Percentiles rank a stretch among this genome's conserved stretches.
Evolutionary conservation across 306 rosid genomes (phyloP).

Genomic region (Cajanus cajan): DNA sequence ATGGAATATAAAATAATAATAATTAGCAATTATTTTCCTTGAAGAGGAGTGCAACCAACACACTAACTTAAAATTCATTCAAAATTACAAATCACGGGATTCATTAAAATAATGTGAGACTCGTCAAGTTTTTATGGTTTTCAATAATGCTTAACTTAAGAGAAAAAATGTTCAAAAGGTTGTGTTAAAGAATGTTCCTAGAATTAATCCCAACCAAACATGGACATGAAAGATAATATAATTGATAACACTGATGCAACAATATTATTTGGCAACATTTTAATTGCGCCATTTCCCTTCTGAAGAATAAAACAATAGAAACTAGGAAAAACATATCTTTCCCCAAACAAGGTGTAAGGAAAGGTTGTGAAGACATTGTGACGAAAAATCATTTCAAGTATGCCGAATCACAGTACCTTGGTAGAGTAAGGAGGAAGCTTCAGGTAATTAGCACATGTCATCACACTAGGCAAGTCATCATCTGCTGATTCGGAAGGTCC

Average conservation of each 20-base stretch:
- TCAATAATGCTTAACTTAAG: no score
- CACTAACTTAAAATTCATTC: no score
- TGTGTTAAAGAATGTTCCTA: background rate
- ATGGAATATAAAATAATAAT: no score
- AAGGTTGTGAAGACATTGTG: background rate
- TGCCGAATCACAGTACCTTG: slow-evolving; percentile 50
- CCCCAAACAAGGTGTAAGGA: background rate
- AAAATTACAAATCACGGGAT: no score
- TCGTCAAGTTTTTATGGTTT: no score
- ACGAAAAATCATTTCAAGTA: background rate
- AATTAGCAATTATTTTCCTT: background rate
- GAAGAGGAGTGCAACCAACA: background rate
- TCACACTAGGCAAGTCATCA: slow-evolving; percentile 92
- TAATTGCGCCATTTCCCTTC: background rate
- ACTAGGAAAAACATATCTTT: background rate
- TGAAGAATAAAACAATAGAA: slow-evolving; percentile 5
- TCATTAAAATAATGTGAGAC: no score
- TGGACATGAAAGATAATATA: background rate
- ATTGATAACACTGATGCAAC: background rate
- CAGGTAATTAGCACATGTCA: slow-evolving; percentile 96
- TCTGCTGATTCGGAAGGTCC: slow-evolving; percentile 78
- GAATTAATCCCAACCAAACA: background rate
- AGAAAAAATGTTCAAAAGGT: no score
- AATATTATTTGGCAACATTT: background rate
- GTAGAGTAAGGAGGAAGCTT: slow-evolving; percentile 96